Conservation (phyloP, 768 basidiomycete genomes). For the Boletus rubroflammeus region DNA sequence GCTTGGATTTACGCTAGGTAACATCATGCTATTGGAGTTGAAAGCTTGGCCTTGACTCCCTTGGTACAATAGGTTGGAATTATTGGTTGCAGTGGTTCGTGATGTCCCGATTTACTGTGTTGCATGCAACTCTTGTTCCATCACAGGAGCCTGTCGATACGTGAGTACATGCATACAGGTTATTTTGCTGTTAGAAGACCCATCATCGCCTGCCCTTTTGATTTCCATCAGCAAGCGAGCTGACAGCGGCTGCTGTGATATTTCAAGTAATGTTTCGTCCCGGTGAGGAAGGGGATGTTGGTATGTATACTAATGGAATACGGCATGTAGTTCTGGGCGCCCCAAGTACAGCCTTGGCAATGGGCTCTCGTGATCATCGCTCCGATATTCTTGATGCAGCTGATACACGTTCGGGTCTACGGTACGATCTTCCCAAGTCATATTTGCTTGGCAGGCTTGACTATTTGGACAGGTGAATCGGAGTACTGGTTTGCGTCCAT, state of each 20-base stretch:
- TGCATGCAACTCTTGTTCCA: background rate
- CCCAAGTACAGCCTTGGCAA: slow-evolving; percentile 47
- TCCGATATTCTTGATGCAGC: slow-evolving; percentile 49
- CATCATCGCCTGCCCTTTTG: slow-evolving; percentile 9
- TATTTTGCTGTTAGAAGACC: background rate
- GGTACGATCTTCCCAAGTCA: slow-evolving; percentile 32
- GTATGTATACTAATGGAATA: background rate
- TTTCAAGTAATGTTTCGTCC: slow-evolving; percentile 33
- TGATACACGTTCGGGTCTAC: slow-evolving; percentile 57
- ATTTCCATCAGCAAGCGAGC: slow-evolving; percentile 44
- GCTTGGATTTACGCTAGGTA: slow-evolving; percentile 56
- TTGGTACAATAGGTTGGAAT: slow-evolving; percentile 44
- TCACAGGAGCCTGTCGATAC: slow-evolving; percentile 38
- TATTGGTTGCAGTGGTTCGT: slow-evolving; percentile 52
- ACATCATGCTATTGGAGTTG: background rate
- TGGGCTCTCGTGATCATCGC: slow-evolving; percentile 55
- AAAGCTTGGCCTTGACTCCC: background rate
- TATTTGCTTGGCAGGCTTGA: background rate
- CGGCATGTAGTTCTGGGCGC: slow-evolving; percentile 40
- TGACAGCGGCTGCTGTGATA: slow-evolving; percentile 56
- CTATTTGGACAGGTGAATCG: slow-evolving; percentile 43
- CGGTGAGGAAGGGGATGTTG: background rate
- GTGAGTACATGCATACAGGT: slow-evolving; percentile 21
- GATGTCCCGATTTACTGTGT: background rate
- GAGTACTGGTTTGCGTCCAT: slow-evolving; percentile 64